Conservation (phyloP, 1,284 basidiomycete genomes). For the Chondrostereum purpureum region DNA sequence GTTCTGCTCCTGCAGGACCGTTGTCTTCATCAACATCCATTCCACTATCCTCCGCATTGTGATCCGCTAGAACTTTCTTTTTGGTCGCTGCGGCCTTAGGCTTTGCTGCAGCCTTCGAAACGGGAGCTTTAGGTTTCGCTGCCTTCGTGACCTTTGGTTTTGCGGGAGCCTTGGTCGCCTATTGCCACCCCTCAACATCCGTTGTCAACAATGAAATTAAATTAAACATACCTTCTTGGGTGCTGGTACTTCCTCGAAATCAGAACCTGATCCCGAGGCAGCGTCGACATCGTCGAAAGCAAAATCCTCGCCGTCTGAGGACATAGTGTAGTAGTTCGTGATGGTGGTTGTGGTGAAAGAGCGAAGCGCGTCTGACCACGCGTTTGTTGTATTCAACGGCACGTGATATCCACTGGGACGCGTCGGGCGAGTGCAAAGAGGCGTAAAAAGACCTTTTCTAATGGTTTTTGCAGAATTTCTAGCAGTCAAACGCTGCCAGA, state of each 20-base stretch:
- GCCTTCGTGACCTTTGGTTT: conserved; percentile 33
- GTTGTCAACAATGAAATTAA: conserved; percentile 5
- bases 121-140: conserved; percentile 31
- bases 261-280: conserved; percentile 53
- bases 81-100: conserved; percentile 40
- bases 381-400: too few relatives aligned
- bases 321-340: too few relatives aligned
- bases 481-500: too few relatives aligned
- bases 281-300: conserved; percentile 47
- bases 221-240: conserved; percentile 48
- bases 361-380: background rate
- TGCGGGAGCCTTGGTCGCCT: conserved; percentile 21
- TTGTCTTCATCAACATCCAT: conserved; percentile 36
- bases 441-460: too few relatives aligned
- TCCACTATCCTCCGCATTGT: conserved; percentile 40
- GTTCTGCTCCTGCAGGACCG: conserved; percentile 35
- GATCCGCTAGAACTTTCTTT: conserved; percentile 66
- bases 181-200: conserved; percentile 16
- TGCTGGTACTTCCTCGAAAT: conserved; percentile 60
- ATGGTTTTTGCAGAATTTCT: too few relatives aligned
- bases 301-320: conserved; percentile 63
- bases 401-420: conserved; percentile 9
- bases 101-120: conserved; percentile 36
- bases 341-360: conserved; percentile 11
- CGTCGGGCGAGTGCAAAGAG: too few relatives aligned